Evolutionary conservation across 2,329 filamentous ascomycete species (phyloP).

Genomic region (Thielaviopsis populi): DNA sequence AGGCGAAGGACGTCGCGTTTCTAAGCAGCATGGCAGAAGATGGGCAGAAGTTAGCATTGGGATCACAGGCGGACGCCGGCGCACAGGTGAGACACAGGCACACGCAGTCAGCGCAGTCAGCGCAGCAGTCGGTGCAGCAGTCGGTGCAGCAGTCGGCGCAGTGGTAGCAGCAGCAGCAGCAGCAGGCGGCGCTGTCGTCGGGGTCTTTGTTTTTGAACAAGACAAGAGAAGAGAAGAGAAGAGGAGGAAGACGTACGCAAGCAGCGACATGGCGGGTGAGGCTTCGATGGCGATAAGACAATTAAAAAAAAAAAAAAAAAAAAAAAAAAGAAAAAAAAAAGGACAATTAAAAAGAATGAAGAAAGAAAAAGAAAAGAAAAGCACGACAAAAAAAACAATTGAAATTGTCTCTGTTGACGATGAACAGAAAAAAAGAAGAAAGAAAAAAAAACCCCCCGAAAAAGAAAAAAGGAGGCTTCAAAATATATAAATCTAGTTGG

Average conservation of each 20-base stretch:
- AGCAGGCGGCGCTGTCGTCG: no score
- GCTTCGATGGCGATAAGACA: background rate
- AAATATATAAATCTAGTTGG: background rate
- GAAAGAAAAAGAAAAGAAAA: background rate
- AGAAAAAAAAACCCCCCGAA: background rate
- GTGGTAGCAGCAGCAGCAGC: no score
- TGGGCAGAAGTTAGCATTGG: constrained; percentile 1
- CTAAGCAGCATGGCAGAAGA: constrained; percentile 22
- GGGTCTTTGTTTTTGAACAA: background rate
- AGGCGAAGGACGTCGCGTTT: constrained; percentile 35
- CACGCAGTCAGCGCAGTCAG: no score
- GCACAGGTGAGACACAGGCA: background rate
- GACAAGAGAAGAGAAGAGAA: background rate
- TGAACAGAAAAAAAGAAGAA: background rate
- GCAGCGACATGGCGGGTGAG: constrained; percentile 13
- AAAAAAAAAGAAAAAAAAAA: background rate
- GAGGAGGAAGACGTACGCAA: constrained; percentile 13
- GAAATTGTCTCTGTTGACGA: background rate
- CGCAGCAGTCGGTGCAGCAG: no score
- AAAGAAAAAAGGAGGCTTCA: constrained; percentile 4
- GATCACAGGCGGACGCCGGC: background rate
- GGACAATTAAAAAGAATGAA: background rate
- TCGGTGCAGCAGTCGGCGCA: no score
- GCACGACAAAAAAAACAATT: constrained; percentile 7
- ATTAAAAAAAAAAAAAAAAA: background rate